Percentiles rank a stretch among this genome's conserved stretches.
These are phyloP conservation scores for Hexamita inflata DNA, from an alignment of 208 protist genomes.

Conservation along the genomic window DNA sequence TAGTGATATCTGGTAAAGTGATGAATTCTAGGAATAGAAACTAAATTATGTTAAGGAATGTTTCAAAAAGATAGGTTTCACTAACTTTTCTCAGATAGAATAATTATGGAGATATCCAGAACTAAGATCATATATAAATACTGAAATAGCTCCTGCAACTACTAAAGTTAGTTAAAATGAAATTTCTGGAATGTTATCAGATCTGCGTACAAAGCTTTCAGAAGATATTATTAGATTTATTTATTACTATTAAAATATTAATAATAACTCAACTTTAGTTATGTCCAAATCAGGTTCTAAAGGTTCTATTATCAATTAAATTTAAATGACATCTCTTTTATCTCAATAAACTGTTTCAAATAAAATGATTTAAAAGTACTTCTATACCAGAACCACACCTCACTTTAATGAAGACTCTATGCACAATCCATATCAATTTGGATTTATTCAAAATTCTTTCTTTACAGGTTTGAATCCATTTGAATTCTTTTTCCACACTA, in stretches of 20 bases:
- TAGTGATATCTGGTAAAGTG: background rate
- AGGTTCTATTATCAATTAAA: background rate
- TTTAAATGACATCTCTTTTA: background rate
- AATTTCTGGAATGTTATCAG: background rate
- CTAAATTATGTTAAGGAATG: background rate
- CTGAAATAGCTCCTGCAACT: background rate
- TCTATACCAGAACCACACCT: background rate
- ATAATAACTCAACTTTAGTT: background rate
- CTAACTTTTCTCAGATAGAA: background rate
- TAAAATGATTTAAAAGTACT: constrained; percentile 25
- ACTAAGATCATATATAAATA: background rate
- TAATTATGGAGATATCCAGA: background rate
- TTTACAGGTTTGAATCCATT: constrained; percentile 83
- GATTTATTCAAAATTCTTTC: constrained; percentile 94
- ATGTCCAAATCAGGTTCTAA: background rate
- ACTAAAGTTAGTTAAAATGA: too few species aligned
- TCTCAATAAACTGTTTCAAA: background rate
- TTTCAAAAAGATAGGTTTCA: background rate
- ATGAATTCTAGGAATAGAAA: background rate
- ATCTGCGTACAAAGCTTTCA: background rate
- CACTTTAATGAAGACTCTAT: background rate
- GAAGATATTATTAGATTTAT: background rate
- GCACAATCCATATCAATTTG: constrained; percentile 60
- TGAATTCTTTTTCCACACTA: constrained; percentile 99
- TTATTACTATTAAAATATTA: background rate